Base-by-base conservation (phyloP, 345 rosid species). In the Corchorus capsularis region DNA sequence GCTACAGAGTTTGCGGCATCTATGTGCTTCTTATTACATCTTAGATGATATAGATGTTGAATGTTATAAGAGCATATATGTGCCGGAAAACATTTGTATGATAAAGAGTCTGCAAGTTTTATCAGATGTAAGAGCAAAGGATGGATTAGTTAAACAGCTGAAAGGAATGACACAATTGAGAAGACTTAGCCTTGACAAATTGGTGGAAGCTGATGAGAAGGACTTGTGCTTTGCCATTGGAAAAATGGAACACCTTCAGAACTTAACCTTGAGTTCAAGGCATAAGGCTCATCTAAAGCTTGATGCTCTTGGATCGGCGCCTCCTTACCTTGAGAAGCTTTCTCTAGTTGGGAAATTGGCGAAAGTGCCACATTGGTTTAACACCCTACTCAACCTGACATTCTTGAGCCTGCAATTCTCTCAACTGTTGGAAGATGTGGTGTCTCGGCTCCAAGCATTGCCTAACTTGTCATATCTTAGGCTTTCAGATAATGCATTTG, bases 301-400 rank as follows among this genome's bases (percentile, higher is more conserved):
- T 1, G 53, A 66, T 12, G 37, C 54, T 2, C 71, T 66, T 66
- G 20, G 37, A 27, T 69, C 22, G 3, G 77, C 79, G 60, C 63
- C 78, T 13, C 61, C 43, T 39, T 39, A 71, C 34, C 80, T 87
- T 37, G 77, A 78, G 60, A 83, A 41, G 66, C 82, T 84, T 13
- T 60, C 15, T 50, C 76, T 83, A 8, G 60, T 65, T 6, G 88
- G 86, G 47, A 84, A 79, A 69, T 57, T 81, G 46, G 77, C 79
- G 57, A 84, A 52, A 22, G 77, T 84, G 22, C 83, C 87, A 8
- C 65, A 19, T 1, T 87, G 90, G 90, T 82, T 87, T 43, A 64
- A 41, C 17, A 69, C 76, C 70, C 54, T 66, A 13, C 71, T 4
- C 37, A 66, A 46, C n/a, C 71, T 66, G 54, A 66, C 20, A 20